Base-by-base conservation (phyloP, 495 filamentous ascomycete genomes). In the Penicillium flavigenum region DNA sequence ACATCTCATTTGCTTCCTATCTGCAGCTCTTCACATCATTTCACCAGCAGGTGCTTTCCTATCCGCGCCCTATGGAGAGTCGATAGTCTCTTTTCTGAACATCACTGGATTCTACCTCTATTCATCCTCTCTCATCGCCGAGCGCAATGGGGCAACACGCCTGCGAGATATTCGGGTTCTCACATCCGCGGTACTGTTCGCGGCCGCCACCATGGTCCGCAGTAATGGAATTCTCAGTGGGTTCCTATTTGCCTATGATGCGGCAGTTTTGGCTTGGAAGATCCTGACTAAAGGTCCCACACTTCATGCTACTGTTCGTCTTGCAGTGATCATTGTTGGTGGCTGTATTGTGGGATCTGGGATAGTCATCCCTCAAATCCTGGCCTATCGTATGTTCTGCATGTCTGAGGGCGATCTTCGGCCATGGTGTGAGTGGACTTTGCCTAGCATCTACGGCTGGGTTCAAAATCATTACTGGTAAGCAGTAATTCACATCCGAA, bases 401-500 rank as follows among this genome's bases (percentile, higher is more conserved):
- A 64, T 64, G 44, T 52, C 64, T 31, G 65, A 63, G 2, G 60
- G 51, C 9, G 59, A 66, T 26, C 59, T 63, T 9, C 78, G 89
- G 52, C 84, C 85, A 8, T 98, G 94, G 94, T 98, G 94, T 63
- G 70, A 72, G 26, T 76, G 73, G 19, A 58, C 69, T 7, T 24
- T 91, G 19, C 94, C 95, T 16, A 96, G 91, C 70, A 90, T 98
- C 41, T 98, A 96, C 71, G 76, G 83, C 20, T 98, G 86, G 77
- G 95, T 97, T 12, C 95, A 98, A 65, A 76, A 73, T 41, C 77
- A 88, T 51, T 96, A 98, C 69, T 98, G 95, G 94, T 95, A 82
- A 61, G 83, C 63, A 6, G 26, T 16, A 32, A 32, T 26, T n/a
- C 2, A 36, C 22, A 39, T 14, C 39, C 8, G 6, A 34, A 17